These are phyloP conservation scores for Phialophora chinensis DNA, from an alignment of 2,329 filamentous ascomycete genomes.

Conservation along the genomic window DNA sequence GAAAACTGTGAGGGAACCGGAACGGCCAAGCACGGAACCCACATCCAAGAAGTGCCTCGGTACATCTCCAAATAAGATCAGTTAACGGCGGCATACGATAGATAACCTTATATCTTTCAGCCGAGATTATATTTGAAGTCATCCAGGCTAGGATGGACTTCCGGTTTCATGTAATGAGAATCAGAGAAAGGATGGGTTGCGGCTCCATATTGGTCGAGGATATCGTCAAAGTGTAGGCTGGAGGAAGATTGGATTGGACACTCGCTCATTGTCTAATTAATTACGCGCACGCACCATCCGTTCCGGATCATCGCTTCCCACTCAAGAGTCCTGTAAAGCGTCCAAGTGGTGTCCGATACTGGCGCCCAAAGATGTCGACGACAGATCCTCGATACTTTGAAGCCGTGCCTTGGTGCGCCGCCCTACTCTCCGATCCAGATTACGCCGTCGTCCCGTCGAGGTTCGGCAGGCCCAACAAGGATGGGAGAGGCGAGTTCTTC, in stretches of 20 bases:
- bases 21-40: not conserved
- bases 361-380: not conserved
- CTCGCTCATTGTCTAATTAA: not conserved
- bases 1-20: not conserved
- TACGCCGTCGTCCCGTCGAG: conserved; percentile 7
- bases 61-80: not conserved
- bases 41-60: not conserved
- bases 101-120: not conserved
- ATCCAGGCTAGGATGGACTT: not conserved
- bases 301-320: not conserved
- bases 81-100: not conserved
- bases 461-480: conserved; percentile 8
- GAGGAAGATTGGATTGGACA: not conserved
- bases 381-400: not conserved
- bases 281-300: too few relatives aligned
- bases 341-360: not conserved
- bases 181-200: not conserved
- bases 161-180: not conserved
- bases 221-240: not conserved
- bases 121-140: not conserved
- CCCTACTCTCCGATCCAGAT: not conserved
- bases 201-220: not conserved
- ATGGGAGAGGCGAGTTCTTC: conserved; percentile 14
- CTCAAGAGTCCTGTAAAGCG: too few relatives aligned
- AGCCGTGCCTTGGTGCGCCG: conserved; percentile 1